Base-by-base conservation (phyloP, 2,329 filamentous ascomycete genomes). In the Fusarium tanahbumbuense region DNA sequence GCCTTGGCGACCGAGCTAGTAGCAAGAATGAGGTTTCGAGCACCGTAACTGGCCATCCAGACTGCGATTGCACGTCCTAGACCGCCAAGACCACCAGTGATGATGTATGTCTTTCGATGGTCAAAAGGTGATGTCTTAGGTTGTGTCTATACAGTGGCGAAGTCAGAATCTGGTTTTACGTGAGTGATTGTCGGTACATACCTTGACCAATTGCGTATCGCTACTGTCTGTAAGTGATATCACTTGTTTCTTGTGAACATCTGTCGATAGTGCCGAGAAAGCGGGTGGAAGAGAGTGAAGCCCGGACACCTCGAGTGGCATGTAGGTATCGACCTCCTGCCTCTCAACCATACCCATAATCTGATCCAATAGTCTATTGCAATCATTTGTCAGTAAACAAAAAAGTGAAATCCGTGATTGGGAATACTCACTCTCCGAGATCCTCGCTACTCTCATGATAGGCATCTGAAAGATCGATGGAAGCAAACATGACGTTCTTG, bases 31-130 rank as follows among this genome's bases (percentile, higher is more conserved):
- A 73, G 60, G 49, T 64, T 57, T 3, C 60, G 71, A 46, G 71
- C 71, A 18, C 71, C 71, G 16, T 73, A 72, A 47, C 71, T 73
- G 4, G 71, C 71, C 71, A 73, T 73, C 71, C 71, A 73, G 6
- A 73, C 57, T 5, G 71, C 72, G 20, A 73, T 70, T 6, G 71
- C 68, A 8, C 71, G 71, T 16, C 71, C 71, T 5, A 73, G 50
- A 10, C 71, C 71, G 54, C 71, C 71, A 27, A 73, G 71, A 22
- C 71, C 71, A 1, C 71, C 71, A 41, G 71, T 73, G 23, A 73
- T 73, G 46, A 73, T 73, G 41, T 73, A 73, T 34, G 71, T 72
- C 56, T 73, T 73, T 54, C 59, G 32, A 6, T 23, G 12, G 13
- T 60, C 52, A 57, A 73, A 72, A 16, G 18, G 13, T 20, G 63